phyloP scores from a whole-genome alignment of 768 basidiomycete genomes.

The Daedaleopsis nitida region DNA sequence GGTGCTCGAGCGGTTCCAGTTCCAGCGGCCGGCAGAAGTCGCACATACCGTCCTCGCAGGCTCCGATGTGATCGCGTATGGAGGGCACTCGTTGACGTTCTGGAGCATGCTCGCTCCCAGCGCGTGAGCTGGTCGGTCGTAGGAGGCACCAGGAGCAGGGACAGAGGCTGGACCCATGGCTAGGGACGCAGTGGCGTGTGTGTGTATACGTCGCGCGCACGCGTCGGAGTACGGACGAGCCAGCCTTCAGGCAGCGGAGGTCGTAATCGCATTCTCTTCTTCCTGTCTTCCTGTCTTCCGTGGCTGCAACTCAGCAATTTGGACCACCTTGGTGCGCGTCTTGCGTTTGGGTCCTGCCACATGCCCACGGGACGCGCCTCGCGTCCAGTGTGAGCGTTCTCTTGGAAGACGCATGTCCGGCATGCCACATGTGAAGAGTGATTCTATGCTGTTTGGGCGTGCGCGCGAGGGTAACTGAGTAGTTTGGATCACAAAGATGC shows the following conservation, averaged over 20 bases:
- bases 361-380: constrained; percentile 20
- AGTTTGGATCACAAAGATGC: constrained; percentile 9
- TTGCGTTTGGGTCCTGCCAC: constrained; percentile 5
- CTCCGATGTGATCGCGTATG: constrained; percentile 44
- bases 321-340: neutral
- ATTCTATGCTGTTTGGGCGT: constrained; percentile 19
- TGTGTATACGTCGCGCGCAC: neutral
- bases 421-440: constrained; percentile 14
- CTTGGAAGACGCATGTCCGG: constrained; percentile 19
- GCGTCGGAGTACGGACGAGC: constrained; percentile 1
- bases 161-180: neutral
- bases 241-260: neutral
- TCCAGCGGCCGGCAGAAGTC: constrained; percentile 36
- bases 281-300: neutral
- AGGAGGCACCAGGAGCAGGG: neutral
- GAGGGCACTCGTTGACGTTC: constrained; percentile 41
- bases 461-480: neutral
- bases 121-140: neutral
- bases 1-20: constrained; percentile 36
- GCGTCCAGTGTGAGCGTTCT: constrained; percentile 7
- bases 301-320: neutral
- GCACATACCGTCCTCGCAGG: constrained; percentile 44
- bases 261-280: neutral
- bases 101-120: constrained; percentile 16
- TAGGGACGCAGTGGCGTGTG: neutral